phyloP scores from a whole-genome alignment of 164 flowering plant genomes.

The Annona squamosa region DNA sequence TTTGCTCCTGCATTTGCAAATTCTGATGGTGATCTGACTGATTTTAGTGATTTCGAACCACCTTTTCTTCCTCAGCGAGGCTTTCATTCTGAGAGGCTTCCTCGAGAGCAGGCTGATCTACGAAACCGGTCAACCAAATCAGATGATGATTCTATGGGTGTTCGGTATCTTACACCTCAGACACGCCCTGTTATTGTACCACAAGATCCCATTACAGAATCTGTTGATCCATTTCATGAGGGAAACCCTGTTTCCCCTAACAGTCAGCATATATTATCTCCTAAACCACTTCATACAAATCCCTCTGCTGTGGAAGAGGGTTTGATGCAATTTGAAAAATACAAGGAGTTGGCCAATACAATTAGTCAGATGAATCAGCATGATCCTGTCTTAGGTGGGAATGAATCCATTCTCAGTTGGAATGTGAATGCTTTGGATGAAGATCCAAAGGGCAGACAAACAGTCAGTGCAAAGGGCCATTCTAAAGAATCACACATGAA shows the following conservation, averaged over 20 bases:
- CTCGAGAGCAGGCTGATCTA: constrained; percentile 51
- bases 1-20: constrained; percentile 25
- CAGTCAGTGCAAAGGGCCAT: constrained; percentile 9
- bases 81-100: constrained; percentile 64
- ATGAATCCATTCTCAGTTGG: neutral
- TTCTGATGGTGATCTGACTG: constrained; percentile 38
- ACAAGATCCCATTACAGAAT: constrained; percentile 31
- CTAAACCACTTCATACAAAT: constrained; percentile 21
- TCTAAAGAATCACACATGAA: constrained; percentile 8
- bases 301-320: constrained; percentile 34
- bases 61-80: constrained; percentile 43
- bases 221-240: constrained; percentile 29
- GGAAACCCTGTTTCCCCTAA: constrained; percentile 19
- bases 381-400: neutral
- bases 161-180: constrained; percentile 46
- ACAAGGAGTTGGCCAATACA: constrained; percentile 27
- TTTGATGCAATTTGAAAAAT: constrained; percentile 26
- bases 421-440: neutral
- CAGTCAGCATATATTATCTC: constrained; percentile 20
- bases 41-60: constrained; percentile 35
- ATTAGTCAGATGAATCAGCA: constrained; percentile 15
- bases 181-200: constrained; percentile 30
- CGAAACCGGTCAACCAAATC: constrained; percentile 66
- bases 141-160: constrained; percentile 63
- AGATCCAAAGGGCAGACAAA: constrained; percentile 11